Evolutionary conservation across 73 alveolate genomes (phyloP).

Genomic region (Chromera velia): DNA sequence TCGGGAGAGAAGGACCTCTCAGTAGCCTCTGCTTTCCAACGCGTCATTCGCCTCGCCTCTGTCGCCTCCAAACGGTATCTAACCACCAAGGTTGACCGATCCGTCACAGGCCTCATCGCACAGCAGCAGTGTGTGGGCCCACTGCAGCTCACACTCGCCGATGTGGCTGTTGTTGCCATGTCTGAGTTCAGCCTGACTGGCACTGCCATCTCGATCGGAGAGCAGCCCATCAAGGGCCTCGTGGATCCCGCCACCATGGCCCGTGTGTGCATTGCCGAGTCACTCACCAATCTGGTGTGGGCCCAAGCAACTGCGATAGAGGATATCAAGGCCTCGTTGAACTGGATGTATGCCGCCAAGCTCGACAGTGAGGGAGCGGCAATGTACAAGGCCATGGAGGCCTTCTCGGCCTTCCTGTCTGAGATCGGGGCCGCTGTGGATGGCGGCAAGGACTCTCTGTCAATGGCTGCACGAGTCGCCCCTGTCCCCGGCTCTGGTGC

Average conservation of each 20-base stretch:
- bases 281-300: conserved; percentile 31
- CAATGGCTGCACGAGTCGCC: conserved; percentile 35
- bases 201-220: conserved; percentile 42
- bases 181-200: conserved; percentile 15
- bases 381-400: conserved; percentile 42
- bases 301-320: conserved; percentile 20
- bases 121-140: conserved; percentile 50
- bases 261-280: conserved; percentile 35
- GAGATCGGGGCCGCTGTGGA: conserved; percentile 39
- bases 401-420: conserved; percentile 27
- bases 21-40: neutral
- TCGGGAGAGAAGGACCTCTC: no score
- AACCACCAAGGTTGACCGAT: conserved; percentile 43
- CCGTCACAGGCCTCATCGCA: conserved; percentile 44
- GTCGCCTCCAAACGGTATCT: conserved; percentile 45
- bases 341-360: conserved; percentile 50
- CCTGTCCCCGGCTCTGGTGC: neutral
- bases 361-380: conserved; percentile 33
- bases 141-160: conserved; percentile 43
- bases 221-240: conserved; percentile 46
- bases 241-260: conserved; percentile 35
- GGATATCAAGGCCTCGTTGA: conserved; percentile 35
- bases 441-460: conserved; percentile 36
- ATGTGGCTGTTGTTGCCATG: conserved; percentile 37
- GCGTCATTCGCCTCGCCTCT: conserved; percentile 29